Conservation (phyloP, 208 protist species). For the Sergeia podlipaevii region DNA sequence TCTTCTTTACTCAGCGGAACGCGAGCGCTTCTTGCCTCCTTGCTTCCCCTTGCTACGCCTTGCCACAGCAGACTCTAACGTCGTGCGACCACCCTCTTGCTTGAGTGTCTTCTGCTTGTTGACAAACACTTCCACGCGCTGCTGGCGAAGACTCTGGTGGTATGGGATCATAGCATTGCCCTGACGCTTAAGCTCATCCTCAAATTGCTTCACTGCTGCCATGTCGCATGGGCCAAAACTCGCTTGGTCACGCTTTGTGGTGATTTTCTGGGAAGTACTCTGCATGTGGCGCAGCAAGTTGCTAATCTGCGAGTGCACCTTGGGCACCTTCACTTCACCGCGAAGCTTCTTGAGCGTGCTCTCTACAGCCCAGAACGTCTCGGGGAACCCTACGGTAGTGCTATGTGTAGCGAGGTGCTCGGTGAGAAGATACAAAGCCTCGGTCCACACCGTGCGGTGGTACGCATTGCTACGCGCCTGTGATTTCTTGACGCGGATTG, state of each 20-base stretch:
- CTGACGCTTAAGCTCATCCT: slow-evolving; percentile 58
- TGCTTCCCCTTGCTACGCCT: slow-evolving; percentile 21
- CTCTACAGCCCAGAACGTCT: slow-evolving; percentile 88
- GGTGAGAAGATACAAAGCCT: slow-evolving; percentile 85
- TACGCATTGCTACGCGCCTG: slow-evolving; percentile 68
- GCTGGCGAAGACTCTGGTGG: slow-evolving; percentile 67
- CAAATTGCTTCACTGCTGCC: slow-evolving; percentile 71
- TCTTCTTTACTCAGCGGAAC: slow-evolving; percentile 5
- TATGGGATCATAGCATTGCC: slow-evolving; percentile 58
- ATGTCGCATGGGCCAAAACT: slow-evolving; percentile 82
- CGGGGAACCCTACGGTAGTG: slow-evolving; percentile 91
- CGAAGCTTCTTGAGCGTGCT: slow-evolving; percentile 82
- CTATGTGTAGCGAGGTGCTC: slow-evolving; percentile 85
- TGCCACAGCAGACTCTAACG: slow-evolving; percentile 58
- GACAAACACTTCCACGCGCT: slow-evolving; percentile 69
- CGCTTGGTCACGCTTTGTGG: slow-evolving; percentile 62
- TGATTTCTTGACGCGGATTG: slow-evolving; percentile 89
- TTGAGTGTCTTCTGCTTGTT: slow-evolving; percentile 51
- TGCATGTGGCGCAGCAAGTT: slow-evolving; percentile 78
- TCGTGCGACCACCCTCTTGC: slow-evolving; percentile 67
- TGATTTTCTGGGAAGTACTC: slow-evolving; percentile 56
- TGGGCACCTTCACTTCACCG: slow-evolving; percentile 78
- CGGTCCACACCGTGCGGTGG: slow-evolving; percentile 69
- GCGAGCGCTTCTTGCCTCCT: slow-evolving; percentile 24
- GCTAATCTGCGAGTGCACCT: slow-evolving; percentile 71